Percentiles rank a stretch among this genome's conserved stretches.
phyloP scores from a whole-genome alignment of 1,139 yeast species.

The Meyerozyma sp. region DNA sequence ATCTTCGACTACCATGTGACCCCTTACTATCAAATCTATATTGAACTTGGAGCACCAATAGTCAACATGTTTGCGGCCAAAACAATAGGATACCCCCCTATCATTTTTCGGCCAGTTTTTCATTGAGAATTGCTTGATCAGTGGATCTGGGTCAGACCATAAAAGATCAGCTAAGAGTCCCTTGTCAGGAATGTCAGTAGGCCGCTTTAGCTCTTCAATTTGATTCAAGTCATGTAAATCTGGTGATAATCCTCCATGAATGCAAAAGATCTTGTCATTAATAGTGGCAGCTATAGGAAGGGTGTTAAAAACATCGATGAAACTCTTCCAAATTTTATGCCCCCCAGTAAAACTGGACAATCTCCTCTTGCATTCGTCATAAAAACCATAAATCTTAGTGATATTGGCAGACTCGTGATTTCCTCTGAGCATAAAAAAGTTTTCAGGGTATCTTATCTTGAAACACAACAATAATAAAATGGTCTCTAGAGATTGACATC shows the following conservation, averaged over 20 bases:
- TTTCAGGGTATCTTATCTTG: slow-evolving; percentile 78
- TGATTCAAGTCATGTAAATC: slow-evolving; percentile 60
- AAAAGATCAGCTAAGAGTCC: slow-evolving; percentile 77
- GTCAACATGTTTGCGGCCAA: slow-evolving; percentile 69
- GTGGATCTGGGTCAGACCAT: slow-evolving; percentile 85
- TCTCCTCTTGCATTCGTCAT: slow-evolving; percentile 83
- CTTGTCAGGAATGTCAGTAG: slow-evolving; percentile 82
- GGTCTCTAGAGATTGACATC: slow-evolving; percentile 78
- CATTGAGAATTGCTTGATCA: slow-evolving; percentile 35
- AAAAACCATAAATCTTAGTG: slow-evolving; percentile 81
- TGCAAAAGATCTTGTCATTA: slow-evolving; percentile 80
- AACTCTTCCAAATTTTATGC: slow-evolving; percentile 65
- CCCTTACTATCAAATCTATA: slow-evolving; percentile 77
- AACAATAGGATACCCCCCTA: slow-evolving; percentile 81
- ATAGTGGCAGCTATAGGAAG: slow-evolving; percentile 84
- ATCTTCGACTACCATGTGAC: slow-evolving; percentile 93
- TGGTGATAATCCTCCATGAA: slow-evolving; percentile 88
- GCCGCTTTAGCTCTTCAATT: slow-evolving; percentile 66
- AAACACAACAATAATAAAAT: slow-evolving; percentile 65
- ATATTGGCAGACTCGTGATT: slow-evolving; percentile 84
- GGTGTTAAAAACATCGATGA: slow-evolving; percentile 80
- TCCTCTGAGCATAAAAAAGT: slow-evolving; percentile 77
- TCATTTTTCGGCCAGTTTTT: slow-evolving; percentile 77
- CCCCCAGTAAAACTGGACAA: slow-evolving; percentile 43
- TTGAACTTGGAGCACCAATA: slow-evolving; percentile 65